A percentile compares a stretch with the other conserved stretches of the same genome.
phyloP scores from a whole-genome alignment of 305 asterid species.

The Fraxinus floribunda region DNA sequence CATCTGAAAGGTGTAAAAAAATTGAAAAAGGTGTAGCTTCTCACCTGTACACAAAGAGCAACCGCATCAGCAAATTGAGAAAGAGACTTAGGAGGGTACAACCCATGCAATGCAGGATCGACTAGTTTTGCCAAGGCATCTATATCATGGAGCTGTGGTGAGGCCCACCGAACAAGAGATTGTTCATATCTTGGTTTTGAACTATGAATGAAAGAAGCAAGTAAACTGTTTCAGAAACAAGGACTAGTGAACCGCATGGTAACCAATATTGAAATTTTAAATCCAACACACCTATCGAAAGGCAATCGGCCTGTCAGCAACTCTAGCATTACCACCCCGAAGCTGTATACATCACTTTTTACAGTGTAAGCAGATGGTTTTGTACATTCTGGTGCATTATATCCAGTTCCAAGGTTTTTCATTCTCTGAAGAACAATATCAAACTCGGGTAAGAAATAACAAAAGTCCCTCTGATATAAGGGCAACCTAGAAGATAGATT shows the following conservation, averaged over 20 bases:
- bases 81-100: constrained; percentile 55
- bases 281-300: constrained; percentile 36
- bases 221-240: background rate
- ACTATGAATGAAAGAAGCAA: constrained; percentile 22
- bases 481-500: background rate
- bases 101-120: constrained; percentile 55
- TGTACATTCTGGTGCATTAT: constrained; percentile 54
- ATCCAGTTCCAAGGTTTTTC: constrained; percentile 38
- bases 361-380: constrained; percentile 33
- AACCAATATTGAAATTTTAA: background rate
- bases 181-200: constrained; percentile 48
- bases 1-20: background rate
- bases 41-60: constrained; percentile 57
- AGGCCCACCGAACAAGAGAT: constrained; percentile 50
- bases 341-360: constrained; percentile 59
- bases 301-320: constrained; percentile 57
- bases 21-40: background rate
- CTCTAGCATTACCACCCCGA: constrained; percentile 62
- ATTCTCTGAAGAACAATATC: constrained; percentile 27
- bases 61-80: constrained; percentile 54
- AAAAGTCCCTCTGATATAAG: background rate
- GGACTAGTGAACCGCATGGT: background rate
- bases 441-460: background rate
- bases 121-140: constrained; percentile 52
- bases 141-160: constrained; percentile 56